A percentile compares a stretch with the other conserved stretches of the same genome.
Conservation (phyloP, 768 basidiomycete species). For the Boletus rubropictus region DNA sequence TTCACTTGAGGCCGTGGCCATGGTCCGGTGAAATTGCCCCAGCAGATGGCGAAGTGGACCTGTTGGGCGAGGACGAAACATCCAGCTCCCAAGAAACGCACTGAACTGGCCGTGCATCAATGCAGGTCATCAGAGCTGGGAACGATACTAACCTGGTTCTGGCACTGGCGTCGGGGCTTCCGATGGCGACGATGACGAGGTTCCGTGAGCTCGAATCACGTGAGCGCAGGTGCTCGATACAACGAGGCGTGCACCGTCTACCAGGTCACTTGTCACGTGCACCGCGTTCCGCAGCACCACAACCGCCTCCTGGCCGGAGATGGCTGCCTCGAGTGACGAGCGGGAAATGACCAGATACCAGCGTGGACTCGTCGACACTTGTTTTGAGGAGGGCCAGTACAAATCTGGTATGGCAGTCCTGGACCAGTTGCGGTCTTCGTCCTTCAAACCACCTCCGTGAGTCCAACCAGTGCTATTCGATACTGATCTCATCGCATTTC, state of each 20-base stretch:
- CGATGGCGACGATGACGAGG: not conserved
- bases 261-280: constrained; percentile 20
- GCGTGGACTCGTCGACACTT: constrained; percentile 58
- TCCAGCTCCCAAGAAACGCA: constrained; percentile 13
- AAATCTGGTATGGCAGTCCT: constrained; percentile 60
- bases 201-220: constrained; percentile 3
- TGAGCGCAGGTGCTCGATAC: not conserved
- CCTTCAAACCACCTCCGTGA: constrained; percentile 54
- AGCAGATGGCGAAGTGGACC: constrained; percentile 19
- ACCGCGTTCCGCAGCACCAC: constrained; percentile 11
- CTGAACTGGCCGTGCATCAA: constrained; percentile 18
- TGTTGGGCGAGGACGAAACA: constrained; percentile 22
- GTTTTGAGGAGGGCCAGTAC: constrained; percentile 74
- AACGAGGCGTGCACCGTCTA: constrained; percentile 12
- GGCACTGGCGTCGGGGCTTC: constrained; percentile 1
- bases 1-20: constrained; percentile 26
- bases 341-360: constrained; percentile 45
- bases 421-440: constrained; percentile 54
- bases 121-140: constrained; percentile 10
- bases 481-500: constrained; percentile 8
- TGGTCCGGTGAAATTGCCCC: constrained; percentile 19
- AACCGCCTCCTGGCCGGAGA: not conserved
- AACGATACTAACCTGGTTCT: constrained; percentile 8
- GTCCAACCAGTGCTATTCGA: constrained; percentile 23
- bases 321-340: constrained; percentile 25